phyloP scores from a whole-genome alignment of 2,329 filamentous ascomycete genomes.

The Fusarium sp. region DNA sequence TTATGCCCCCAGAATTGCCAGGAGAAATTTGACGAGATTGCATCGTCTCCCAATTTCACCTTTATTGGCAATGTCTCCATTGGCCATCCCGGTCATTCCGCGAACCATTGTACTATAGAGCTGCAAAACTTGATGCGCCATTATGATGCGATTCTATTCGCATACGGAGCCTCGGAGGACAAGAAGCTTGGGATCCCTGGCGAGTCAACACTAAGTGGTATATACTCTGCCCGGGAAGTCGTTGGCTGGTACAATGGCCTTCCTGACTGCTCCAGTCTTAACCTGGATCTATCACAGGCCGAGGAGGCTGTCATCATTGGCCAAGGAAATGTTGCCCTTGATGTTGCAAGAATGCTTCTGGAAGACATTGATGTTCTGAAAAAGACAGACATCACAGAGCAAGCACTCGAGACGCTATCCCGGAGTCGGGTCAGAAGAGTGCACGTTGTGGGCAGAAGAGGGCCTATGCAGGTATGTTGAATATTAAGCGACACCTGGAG shows the following conservation, averaged over 20 bases:
- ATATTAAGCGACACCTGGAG: constrained; percentile 22
- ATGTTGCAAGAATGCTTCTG: constrained; percentile 90
- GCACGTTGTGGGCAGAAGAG: constrained; percentile 87
- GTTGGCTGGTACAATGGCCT: constrained; percentile 99
- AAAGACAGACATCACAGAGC: constrained; percentile 89
- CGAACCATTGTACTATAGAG: constrained; percentile 66
- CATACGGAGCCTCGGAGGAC: constrained; percentile 92
- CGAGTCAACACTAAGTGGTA: constrained; percentile 76
- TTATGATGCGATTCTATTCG: constrained; percentile 92
- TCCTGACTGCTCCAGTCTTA: constrained; percentile 79
- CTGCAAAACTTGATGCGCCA: constrained; percentile 78
- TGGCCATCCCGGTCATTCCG: constrained; percentile 63
- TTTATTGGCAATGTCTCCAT: constrained; percentile 92
- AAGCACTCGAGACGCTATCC: constrained; percentile 80
- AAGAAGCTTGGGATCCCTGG: constrained; percentile 82
- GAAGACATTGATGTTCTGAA: constrained; percentile 78
- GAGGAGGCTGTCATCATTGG: constrained; percentile 91
- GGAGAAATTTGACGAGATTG: constrained; percentile 92
- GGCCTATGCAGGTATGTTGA: constrained; percentile 80
- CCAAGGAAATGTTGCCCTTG: constrained; percentile 95
- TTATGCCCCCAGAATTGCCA: constrained; percentile 81
- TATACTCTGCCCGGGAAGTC: constrained; percentile 91
- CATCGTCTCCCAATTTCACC: constrained; percentile 82
- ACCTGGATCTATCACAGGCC: constrained; percentile 78
- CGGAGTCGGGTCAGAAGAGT: constrained; percentile 82